phyloP scores from a whole-genome alignment of 2,329 filamentous ascomycete genomes.

The Pestalotiopsis sp. region DNA sequence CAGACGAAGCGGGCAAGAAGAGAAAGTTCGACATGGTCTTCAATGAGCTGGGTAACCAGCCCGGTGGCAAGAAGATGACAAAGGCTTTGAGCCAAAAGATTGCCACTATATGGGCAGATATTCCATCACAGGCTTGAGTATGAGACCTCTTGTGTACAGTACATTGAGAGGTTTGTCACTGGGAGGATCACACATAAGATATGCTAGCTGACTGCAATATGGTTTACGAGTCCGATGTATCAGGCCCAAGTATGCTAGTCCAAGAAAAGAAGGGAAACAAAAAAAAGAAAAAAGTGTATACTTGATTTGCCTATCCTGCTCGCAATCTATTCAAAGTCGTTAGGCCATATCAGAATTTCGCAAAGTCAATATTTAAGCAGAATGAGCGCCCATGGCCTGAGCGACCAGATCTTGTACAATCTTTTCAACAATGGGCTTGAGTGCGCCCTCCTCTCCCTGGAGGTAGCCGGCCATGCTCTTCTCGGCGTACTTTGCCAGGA shows the following conservation, averaged over 20 bases:
- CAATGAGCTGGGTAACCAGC: constrained; percentile 55
- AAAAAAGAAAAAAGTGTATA: not conserved
- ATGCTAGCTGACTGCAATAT: not conserved
- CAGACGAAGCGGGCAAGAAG: constrained; percentile 52
- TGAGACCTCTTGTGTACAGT: not conserved
- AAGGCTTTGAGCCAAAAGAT: constrained; percentile 69
- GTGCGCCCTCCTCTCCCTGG: constrained; percentile 40
- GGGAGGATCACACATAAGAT: not conserved
- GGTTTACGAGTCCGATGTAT: not conserved
- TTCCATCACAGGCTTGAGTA: not conserved
- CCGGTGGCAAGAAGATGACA: constrained; percentile 70
- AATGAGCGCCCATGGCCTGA: constrained; percentile 54
- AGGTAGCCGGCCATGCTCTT: constrained; percentile 88
- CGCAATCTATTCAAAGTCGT: not conserved
- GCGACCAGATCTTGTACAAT: constrained; percentile 77
- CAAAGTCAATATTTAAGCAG: constrained; percentile 1
- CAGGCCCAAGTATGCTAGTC: not conserved
- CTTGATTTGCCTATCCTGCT: not conserved
- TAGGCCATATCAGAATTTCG: not conserved
- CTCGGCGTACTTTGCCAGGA: constrained; percentile 82
- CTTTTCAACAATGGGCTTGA: constrained; percentile 66
- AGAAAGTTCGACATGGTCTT: constrained; percentile 64
- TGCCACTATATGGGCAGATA: constrained; percentile 71
- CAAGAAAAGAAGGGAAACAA: too few species aligned
- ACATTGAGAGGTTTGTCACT: not conserved